Percentiles rank a stretch among this genome's conserved stretches.
Conservation (phyloP, 345 rosid species). For the Jatropha curcas region DNA sequence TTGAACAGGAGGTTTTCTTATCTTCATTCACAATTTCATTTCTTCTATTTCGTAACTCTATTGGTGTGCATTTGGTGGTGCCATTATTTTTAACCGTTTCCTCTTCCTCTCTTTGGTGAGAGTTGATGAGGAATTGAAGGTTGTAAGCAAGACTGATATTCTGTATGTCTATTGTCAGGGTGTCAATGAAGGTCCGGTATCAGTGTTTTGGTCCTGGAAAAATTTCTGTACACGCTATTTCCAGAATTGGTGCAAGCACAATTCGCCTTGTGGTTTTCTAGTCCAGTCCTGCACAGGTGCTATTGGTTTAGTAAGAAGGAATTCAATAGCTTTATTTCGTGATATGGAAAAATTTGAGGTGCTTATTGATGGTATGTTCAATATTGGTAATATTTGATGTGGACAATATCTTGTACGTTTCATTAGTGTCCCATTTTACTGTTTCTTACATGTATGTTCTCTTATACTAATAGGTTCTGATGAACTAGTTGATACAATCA, state of each 20-base stretch:
- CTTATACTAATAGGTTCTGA: conserved; percentile 51
- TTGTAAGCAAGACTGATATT: conserved; percentile 27
- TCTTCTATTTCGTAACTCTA: conserved; percentile 9
- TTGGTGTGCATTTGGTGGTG: neutral
- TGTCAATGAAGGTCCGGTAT: conserved; percentile 47
- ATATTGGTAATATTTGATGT: conserved; percentile 10
- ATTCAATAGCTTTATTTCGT: conserved; percentile 75
- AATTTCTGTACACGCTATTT: conserved; percentile 69
- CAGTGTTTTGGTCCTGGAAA: conserved; percentile 71
- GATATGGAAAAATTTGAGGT: conserved; percentile 63
- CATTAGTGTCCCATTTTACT: neutral
- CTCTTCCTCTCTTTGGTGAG: conserved; percentile 4
- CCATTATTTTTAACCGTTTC: neutral
- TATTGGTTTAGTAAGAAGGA: conserved; percentile 79
- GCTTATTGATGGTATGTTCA: conserved; percentile 60
- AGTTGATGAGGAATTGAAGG: conserved; percentile 10
- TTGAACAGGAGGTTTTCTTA: conserved; percentile 72
- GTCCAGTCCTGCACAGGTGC: conserved; percentile 54
- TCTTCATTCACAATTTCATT: conserved; percentile 12
- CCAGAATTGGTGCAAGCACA: conserved; percentile 79
- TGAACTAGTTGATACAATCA: conserved; percentile 43
- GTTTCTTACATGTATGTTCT: conserved; percentile 13
- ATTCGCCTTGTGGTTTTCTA: conserved; percentile 68
- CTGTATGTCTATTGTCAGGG: conserved; percentile 47
- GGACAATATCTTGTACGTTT: neutral